phyloP scores from a whole-genome alignment of 495 filamentous ascomycete species.

The Aspergillus haitiensis region DNA sequence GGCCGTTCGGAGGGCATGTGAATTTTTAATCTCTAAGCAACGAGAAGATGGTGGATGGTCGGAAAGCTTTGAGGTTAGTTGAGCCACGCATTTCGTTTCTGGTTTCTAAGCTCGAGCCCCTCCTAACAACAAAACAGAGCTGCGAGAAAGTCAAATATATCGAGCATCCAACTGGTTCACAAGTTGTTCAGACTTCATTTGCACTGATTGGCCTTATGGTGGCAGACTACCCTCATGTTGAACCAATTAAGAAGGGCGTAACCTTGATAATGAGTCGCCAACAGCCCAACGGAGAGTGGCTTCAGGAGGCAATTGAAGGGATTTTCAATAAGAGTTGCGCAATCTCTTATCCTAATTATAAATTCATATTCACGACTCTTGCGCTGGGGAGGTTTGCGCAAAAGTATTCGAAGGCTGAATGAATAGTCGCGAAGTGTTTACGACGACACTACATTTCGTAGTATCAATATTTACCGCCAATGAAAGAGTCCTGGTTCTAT shows the following conservation, averaged over 20 bases:
- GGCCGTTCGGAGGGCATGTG: slow-evolving; percentile 18
- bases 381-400: slow-evolving; percentile 17
- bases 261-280: slow-evolving; percentile 9
- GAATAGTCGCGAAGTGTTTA: background rate
- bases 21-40: slow-evolving; percentile 25
- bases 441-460: background rate
- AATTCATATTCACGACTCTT: slow-evolving; percentile 15
- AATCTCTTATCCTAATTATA: slow-evolving; percentile 18
- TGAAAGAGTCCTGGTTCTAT: too few relatives aligned
- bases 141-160: slow-evolving; percentile 13
- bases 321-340: slow-evolving; percentile 17
- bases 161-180: slow-evolving; percentile 9
- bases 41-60: slow-evolving; percentile 28
- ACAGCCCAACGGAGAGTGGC: slow-evolving; percentile 13
- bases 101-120: background rate
- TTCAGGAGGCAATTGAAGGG: slow-evolving; percentile 1
- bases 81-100: background rate
- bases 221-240: slow-evolving; percentile 3
- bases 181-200: slow-evolving; percentile 11
- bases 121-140: slow-evolving; percentile 11
- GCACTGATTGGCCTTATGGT: slow-evolving; percentile 7
- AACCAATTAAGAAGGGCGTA: background rate
- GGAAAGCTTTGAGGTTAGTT: slow-evolving; percentile 18
- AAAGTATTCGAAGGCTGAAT: slow-evolving; percentile 6
- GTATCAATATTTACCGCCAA: too few relatives aligned